Evolutionary conservation across 441 rosid genomes (phyloP).

Genomic region (Viola pubescens): DNA sequence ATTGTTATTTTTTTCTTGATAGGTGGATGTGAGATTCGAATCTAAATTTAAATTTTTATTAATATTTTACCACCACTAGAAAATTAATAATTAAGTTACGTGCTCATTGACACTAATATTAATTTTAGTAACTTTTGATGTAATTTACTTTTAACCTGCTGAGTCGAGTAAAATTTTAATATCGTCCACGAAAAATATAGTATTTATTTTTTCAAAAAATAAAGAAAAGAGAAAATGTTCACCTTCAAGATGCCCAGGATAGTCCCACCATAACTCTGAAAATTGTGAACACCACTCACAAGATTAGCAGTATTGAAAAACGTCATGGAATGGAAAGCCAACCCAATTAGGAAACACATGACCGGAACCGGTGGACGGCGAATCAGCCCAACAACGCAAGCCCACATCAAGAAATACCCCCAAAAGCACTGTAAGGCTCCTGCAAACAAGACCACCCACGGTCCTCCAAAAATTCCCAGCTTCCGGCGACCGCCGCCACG

Average conservation of each 20-base stretch:
- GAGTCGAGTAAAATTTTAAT: no score
- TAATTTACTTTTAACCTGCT: no score
- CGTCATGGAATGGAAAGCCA: conserved; percentile 16
- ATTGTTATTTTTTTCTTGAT: no score
- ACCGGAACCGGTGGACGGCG: conserved; percentile 14
- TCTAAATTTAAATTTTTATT: no score
- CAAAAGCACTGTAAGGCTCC: conserved; percentile 12
- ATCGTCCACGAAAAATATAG: no score
- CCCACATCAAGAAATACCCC: conserved; percentile 17
- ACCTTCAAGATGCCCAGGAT: conserved; percentile 20
- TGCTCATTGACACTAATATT: no score
- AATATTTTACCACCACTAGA: no score
- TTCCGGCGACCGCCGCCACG: neutral
- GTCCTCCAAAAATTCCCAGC: conserved; percentile 8
- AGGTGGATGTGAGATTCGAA: no score
- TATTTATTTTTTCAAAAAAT: no score
- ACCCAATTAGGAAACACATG: conserved; percentile 17
- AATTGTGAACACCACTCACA: conserved; percentile 15
- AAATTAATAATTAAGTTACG: no score
- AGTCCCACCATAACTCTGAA: conserved; percentile 13
- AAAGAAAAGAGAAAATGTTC: neutral
- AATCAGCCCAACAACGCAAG: conserved; percentile 13
- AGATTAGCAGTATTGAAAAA: conserved; percentile 20
- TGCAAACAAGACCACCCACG: conserved; percentile 17
- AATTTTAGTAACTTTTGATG: no score